phyloP scores from a whole-genome alignment of 1,139 yeast genomes.

The Zygosaccharomyces sapae region DNA sequence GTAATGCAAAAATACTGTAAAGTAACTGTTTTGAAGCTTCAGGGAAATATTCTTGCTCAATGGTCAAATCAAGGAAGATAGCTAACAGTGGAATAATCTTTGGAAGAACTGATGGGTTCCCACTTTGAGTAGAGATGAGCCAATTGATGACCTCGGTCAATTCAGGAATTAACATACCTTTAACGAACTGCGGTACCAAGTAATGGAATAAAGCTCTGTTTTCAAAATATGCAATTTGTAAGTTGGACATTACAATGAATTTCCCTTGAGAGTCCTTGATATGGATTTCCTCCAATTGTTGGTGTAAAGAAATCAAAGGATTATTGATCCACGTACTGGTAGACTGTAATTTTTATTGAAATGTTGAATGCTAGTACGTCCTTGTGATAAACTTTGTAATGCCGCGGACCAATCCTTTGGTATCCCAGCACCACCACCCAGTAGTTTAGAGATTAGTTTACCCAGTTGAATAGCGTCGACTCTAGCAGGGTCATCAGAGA shows the following conservation, averaged over 20 bases:
- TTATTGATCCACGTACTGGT: slow-evolving; percentile 22
- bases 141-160: slow-evolving; percentile 42
- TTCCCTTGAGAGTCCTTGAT: slow-evolving; percentile 30
- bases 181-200: slow-evolving; percentile 53
- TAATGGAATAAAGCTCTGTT: slow-evolving; percentile 17
- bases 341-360: slow-evolving; percentile 18
- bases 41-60: slow-evolving; percentile 36
- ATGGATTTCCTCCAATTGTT: slow-evolving; percentile 31
- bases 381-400: slow-evolving; percentile 16
- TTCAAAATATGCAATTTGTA: slow-evolving; percentile 26
- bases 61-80: slow-evolving; percentile 23
- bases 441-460: slow-evolving; percentile 47
- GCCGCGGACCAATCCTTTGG: slow-evolving; percentile 25
- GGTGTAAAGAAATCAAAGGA: slow-evolving; percentile 23
- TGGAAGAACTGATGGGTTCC: slow-evolving; percentile 30
- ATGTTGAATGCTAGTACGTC: slow-evolving; percentile 17
- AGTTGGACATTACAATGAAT: slow-evolving; percentile 24
- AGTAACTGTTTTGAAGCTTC: slow-evolving; percentile 59
- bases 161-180: slow-evolving; percentile 63
- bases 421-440: slow-evolving; percentile 38
- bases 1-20: slow-evolving; percentile 55
- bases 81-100: slow-evolving; percentile 27
- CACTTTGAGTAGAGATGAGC: slow-evolving; percentile 21
- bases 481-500: slow-evolving; percentile 38
- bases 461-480: slow-evolving; percentile 67